A percentile compares a stretch with the other conserved stretches of the same genome.
These are phyloP conservation scores for Wickerhamiella galacta DNA, from an alignment of 805 yeast species.

Conservation along the genomic window DNA sequence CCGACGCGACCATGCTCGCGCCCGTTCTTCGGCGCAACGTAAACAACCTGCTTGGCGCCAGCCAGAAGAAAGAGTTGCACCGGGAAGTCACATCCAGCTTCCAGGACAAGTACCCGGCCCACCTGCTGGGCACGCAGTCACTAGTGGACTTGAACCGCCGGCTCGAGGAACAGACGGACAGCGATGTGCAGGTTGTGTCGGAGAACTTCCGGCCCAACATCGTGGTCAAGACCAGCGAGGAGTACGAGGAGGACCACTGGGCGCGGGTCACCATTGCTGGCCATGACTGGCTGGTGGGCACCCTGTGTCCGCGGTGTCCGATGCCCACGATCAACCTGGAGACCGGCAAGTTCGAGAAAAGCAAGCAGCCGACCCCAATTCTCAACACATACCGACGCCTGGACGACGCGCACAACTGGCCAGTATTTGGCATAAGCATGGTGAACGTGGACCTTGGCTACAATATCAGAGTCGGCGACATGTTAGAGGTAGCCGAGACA, in stretches of 20 bases:
- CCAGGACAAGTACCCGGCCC: constrained; percentile 21
- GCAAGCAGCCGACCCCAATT: constrained; percentile 18
- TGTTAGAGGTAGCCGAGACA: constrained; percentile 10
- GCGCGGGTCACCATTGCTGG: constrained; percentile 12
- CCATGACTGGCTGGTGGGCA: constrained; percentile 16
- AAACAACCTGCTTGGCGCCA: constrained; percentile 2
- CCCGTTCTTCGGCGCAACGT: constrained; percentile 15
- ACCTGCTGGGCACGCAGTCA: constrained; percentile 17
- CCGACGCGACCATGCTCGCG: constrained; percentile 12
- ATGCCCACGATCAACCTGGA: constrained; percentile 19
- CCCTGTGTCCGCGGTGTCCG: constrained; percentile 19
- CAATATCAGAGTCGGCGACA: constrained; percentile 17
- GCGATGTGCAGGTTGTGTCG: constrained; percentile 9
- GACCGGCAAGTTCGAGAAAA: constrained; percentile 13
- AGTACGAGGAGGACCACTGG: constrained; percentile 24
- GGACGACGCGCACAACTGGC: constrained; percentile 16
- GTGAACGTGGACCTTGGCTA: constrained; percentile 13
- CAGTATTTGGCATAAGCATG: constrained; percentile 20
- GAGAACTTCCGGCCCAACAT: constrained; percentile 22
- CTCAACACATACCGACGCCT: constrained; percentile 18
- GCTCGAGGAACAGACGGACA: constrained; percentile 11
- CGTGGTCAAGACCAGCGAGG: constrained; percentile 17
- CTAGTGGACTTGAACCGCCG: constrained; percentile 13
- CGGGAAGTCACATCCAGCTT: constrained; percentile 12
- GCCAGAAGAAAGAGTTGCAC: constrained; percentile 5